Conservation (phyloP, 2,329 filamentous ascomycete genomes). For the Penicillium vulpinum region DNA sequence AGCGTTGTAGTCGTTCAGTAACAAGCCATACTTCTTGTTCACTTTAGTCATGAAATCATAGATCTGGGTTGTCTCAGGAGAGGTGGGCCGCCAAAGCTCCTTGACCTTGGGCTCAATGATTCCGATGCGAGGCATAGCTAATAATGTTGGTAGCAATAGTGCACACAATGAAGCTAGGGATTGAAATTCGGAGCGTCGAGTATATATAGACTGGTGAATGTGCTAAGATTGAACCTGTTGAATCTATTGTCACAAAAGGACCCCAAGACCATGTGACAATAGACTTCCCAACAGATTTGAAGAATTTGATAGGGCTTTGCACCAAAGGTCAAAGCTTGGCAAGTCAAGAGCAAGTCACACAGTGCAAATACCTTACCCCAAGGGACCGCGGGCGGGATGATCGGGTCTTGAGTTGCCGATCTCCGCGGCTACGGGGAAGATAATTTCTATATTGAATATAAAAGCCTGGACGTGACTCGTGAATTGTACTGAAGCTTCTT, state of each 20-base stretch:
- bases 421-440: constrained; percentile 17
- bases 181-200: neutral
- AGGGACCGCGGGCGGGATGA: constrained; percentile 15
- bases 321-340: constrained; percentile 7
- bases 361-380: constrained; percentile 10
- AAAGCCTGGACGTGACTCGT: neutral
- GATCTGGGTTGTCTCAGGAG: constrained; percentile 68
- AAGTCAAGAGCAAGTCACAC: constrained; percentile 7
- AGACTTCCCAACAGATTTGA: neutral
- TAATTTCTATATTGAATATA: neutral
- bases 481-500: neutral
- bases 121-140: constrained; percentile 24
- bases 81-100: constrained; percentile 70
- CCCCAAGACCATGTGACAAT: neutral
- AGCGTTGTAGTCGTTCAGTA: constrained; percentile 67
- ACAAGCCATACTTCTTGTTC: constrained; percentile 65
- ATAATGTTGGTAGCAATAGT: neutral
- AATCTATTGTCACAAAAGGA: neutral
- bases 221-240: neutral
- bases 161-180: neutral
- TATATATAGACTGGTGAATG: neutral
- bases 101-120: constrained; percentile 19
- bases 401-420: constrained; percentile 20
- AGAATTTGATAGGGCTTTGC: constrained; percentile 3
- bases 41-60: constrained; percentile 69